Evolutionary conservation across 768 basidiomycete genomes (phyloP), one percentile per base, ranked within the genome.

Genomic region (Tephrocybe sp.): DNA sequence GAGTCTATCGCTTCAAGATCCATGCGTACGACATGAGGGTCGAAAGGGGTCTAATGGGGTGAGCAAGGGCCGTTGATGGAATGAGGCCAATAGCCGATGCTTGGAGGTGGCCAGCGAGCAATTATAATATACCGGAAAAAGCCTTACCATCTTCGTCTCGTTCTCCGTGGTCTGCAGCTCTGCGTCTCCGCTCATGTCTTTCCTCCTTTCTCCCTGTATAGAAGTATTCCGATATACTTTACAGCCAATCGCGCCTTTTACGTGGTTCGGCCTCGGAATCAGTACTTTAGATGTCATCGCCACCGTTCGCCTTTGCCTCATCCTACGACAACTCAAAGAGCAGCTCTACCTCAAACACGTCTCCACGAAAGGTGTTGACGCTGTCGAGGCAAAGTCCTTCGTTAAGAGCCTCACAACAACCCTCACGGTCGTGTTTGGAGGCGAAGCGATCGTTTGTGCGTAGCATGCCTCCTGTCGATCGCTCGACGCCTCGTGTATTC

Each of bases 351-450:
- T 62, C 2, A 70, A 77, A 55, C 81, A 86, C 60, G 58, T 74
- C 38, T 64, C 68, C 11, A 71, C 64, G 41, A 73, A 76, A 53
- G 69, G 68, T 38, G 65, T 60, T 17, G 55, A 62, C 7, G 65
- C 64, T 3, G 50, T 75, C 9, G 85, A 84, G 57, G 65, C 72
- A 34, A 70, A 69, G 14, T 85, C 86, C 3, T 84, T 87, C 54
- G 73, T 76, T 30, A 79, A 82, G 59, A 81, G 80, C 57, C 63
- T 78, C 15, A 64, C 76, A 4, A 76, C 85, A 0, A 83, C 83
- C 2, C 68, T 88, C 26, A 68, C 81, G 12, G 83, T 91, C 24
- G 88, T 90, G 1, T 90, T 83, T 60, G 89, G 88, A 8, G 90
- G 90, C n/a, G 87, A 91, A 66, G 82, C 81, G 2, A 69, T 88